These are phyloP conservation scores for Mortierella antarctica DNA, from an alignment of 192 early-diverging fungal species.

Conservation along the genomic window DNA sequence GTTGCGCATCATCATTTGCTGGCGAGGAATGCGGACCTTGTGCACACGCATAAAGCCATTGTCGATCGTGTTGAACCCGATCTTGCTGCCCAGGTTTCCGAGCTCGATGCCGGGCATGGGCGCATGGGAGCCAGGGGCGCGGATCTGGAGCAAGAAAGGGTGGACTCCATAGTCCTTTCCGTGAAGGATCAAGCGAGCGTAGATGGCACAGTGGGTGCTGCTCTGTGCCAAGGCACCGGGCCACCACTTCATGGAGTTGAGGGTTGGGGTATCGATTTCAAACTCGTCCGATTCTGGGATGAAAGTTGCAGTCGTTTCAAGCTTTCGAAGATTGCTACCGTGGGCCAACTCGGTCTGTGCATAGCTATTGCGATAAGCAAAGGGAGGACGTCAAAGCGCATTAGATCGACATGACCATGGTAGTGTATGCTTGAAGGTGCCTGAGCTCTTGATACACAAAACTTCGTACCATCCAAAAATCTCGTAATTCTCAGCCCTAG, in stretches of 20 bases:
- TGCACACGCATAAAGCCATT: slow-evolving; percentile 86
- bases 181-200: slow-evolving; percentile 81
- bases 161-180: slow-evolving; percentile 70
- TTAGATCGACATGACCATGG: background rate
- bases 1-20: slow-evolving; percentile 90
- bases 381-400: background rate
- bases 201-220: slow-evolving; percentile 79
- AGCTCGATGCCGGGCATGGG: slow-evolving; percentile 51
- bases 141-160: slow-evolving; percentile 65
- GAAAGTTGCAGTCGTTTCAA: slow-evolving; percentile 90
- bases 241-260: slow-evolving; percentile 91
- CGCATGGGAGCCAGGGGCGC: slow-evolving; percentile 41
- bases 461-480: slow-evolving; percentile 66
- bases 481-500: slow-evolving; percentile 66
- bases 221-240: slow-evolving; percentile 87
- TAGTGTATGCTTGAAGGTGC: background rate
- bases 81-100: slow-evolving; percentile 70
- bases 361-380: slow-evolving; percentile 43
- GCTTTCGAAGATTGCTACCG: slow-evolving; percentile 83
- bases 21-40: slow-evolving; percentile 83
- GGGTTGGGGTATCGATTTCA: slow-evolving; percentile 76
- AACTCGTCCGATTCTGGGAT: slow-evolving; percentile 83
- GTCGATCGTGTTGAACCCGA: slow-evolving; percentile 69
- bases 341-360: slow-evolving; percentile 71
- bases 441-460: background rate